Base-by-base conservation (phyloP, 768 basidiomycete species). In the Suillus sp. region DNA sequence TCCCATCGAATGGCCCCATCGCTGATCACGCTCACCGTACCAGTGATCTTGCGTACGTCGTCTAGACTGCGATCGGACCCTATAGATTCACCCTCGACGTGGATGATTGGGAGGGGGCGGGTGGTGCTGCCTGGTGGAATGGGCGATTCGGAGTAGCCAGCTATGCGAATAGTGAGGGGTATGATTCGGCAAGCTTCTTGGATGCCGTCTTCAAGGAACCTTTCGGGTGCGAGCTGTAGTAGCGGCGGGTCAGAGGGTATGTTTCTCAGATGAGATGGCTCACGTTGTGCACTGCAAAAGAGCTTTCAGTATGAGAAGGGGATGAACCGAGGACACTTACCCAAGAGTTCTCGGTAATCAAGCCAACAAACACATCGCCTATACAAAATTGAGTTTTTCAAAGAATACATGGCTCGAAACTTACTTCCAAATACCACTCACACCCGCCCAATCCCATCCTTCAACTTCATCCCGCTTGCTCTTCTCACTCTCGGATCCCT, bases 391-490 rank as follows among this genome's bases (percentile, higher is more conserved):
- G 37, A 25, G 35, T 22, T 38, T 54, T 27, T 9, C 48, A 47
- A 60, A 50, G 18, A 13, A 34, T 2, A 13, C 43, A 34, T 18
- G 25, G 16, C 18, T 54, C 16, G 11, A 2, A 4, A 74, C 82
- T 67, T 67, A 84, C 84, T 79, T 78, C 84, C 85, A 87, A 56
- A 78, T 74, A 20, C 85, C 85, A 48, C 77, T 70, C 2, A 80
- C 83, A 9, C 83, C 85, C 1, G 84, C 86, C 85, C 86, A 87
- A 67, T 86, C 85, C 84, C 83, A 85, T 4, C 84, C 84, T 6
- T 75, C 72, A 54, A 73, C 64, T 32, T 68, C 75, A 2, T 63
- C 68, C 14, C 67, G 4, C 45, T 48, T 54, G 3, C 35, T 27
- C 35, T 48, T 64, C 47, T 7, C 16, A 34, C 20, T 54, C 34